Evolutionary conservation across 75 land plant species (phyloP), one percentile per base, ranked within the genome.

Genomic region (Ceratopteris richardii): DNA sequence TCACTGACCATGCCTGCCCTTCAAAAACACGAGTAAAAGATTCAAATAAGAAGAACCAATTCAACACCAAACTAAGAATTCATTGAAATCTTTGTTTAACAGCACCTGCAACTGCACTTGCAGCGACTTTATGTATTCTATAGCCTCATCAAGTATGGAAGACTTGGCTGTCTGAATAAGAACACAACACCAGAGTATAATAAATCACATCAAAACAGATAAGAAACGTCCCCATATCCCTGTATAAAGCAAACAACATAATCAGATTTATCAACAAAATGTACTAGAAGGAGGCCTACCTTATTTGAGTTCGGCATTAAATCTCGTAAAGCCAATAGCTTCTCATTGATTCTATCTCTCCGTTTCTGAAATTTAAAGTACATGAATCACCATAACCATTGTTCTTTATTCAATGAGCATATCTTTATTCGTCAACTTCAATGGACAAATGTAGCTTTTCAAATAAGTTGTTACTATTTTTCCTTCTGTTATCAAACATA

Each of bases 271-370:
- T n/a, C n/a, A n/a, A n/a, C n/a, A n/a, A n/a, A n/a, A n/a, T n/a
- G n/a, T n/a, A n/a, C n/a, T n/a, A 3, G 14, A n/a, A 17, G 21
- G 14, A 46, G 21, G 4, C 54, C 25, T 28, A 71, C 83, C 83
- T 80, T 80, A 69, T 69, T 80, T 0, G 80, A 77, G 56, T 80
- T 77, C 14, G 83, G 83, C 24, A 80, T 77, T 0, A 80, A 63
- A 44, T 73, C 78, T 46, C 75, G 80, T 56, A 82, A 56, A 36
- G 81, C 79, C 58, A 57, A 75, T 80, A 83, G 77, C 67, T 77
- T 80, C 71, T 80, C 87, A 57, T 77, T 77, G 19, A 77, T 77
- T 33, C 72, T 73, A 39, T 76, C 71, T 44, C 80, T 64, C 41
- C 80, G 70, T 56, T 69, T 77, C 80, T 77, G 72, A 27, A 44